phyloP scores from a whole-genome alignment of 768 basidiomycete genomes.

The Cystoderma amianthinum region DNA sequence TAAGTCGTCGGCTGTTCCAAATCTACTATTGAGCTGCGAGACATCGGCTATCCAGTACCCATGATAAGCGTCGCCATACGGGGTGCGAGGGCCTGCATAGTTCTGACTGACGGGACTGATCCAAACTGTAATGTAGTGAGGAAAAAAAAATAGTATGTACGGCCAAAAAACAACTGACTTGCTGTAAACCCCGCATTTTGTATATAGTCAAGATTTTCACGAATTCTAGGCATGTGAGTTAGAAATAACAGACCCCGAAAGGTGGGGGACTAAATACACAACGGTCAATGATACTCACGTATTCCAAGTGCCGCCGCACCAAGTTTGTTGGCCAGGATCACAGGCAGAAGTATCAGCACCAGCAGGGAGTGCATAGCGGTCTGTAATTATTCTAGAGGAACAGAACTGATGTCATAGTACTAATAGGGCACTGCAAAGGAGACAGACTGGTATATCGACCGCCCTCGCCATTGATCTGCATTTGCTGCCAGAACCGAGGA shows the following conservation, averaged over 20 bases:
- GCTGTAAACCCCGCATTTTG: conserved; percentile 80
- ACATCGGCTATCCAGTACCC: conserved; percentile 81
- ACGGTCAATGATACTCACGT: conserved; percentile 24
- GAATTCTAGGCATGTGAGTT: conserved; percentile 33
- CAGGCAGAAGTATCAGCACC: conserved; percentile 48
- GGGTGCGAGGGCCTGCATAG: conserved; percentile 60
- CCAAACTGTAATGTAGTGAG: conserved; percentile 51
- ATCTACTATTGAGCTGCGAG: conserved; percentile 57
- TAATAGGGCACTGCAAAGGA: neutral
- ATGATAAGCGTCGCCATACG: conserved; percentile 81
- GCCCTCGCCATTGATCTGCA: conserved; percentile 67
- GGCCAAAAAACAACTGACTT: conserved; percentile 38
- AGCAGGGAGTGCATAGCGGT: conserved; percentile 66
- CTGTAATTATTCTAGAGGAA: conserved; percentile 51
- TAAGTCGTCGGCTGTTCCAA: conserved; percentile 70
- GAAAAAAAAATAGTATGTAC: too few species aligned
- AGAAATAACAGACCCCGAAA: neutral
- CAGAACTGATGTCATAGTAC: neutral
- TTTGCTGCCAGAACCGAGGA: conserved; percentile 44
- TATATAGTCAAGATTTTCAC: conserved; percentile 78
- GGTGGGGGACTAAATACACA: too few species aligned
- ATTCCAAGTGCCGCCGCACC: conserved; percentile 87
- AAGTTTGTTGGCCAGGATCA: conserved; percentile 53
- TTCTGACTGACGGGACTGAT: conserved; percentile 80
- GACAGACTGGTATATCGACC: conserved; percentile 74